These are phyloP conservation scores for Russula virescens DNA, from an alignment of 768 basidiomycete genomes.

Conservation along the genomic window DNA sequence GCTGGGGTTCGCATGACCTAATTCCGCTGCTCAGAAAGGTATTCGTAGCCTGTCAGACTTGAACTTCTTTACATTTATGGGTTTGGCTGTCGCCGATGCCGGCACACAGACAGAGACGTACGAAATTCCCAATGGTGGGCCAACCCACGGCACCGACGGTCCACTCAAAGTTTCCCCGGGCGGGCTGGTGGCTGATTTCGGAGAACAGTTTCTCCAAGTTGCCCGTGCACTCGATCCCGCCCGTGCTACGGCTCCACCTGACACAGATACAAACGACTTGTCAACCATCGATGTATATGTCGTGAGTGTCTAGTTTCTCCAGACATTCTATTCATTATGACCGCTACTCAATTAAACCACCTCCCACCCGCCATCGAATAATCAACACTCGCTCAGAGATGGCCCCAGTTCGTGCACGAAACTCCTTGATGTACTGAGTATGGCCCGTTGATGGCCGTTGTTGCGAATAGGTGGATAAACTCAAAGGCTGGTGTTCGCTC, in stretches of 20 bases:
- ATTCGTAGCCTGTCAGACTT: neutral
- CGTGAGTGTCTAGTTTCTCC: constrained; percentile 26
- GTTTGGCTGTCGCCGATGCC: too few relatives aligned
- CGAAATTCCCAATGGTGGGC: constrained; percentile 28
- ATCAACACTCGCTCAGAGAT: constrained; percentile 35
- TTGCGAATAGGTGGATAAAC: constrained; percentile 47
- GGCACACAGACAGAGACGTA: constrained; percentile 36
- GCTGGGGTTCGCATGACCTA: constrained; percentile 54
- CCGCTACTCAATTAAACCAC: too few relatives aligned
- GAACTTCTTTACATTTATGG: too few relatives aligned
- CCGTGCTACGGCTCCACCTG: constrained; percentile 21
- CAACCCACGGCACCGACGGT: constrained; percentile 42
- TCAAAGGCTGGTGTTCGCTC: constrained; percentile 47
- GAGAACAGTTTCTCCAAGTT: constrained; percentile 29
- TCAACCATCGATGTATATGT: constrained; percentile 28
- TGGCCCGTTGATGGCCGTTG: neutral
- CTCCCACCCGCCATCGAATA: neutral
- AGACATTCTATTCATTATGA: too few relatives aligned
- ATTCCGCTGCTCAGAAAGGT: constrained; percentile 58
- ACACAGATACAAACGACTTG: constrained; percentile 26
- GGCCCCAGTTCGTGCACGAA: constrained; percentile 42
- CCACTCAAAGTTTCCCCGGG: constrained; percentile 38
- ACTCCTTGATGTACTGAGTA: neutral
- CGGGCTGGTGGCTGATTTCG: constrained; percentile 25
- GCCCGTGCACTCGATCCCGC: constrained; percentile 26